These are phyloP conservation scores for Helminthosporium solani DNA, from an alignment of 2,329 filamentous ascomycete species.

Conservation along the genomic window DNA sequence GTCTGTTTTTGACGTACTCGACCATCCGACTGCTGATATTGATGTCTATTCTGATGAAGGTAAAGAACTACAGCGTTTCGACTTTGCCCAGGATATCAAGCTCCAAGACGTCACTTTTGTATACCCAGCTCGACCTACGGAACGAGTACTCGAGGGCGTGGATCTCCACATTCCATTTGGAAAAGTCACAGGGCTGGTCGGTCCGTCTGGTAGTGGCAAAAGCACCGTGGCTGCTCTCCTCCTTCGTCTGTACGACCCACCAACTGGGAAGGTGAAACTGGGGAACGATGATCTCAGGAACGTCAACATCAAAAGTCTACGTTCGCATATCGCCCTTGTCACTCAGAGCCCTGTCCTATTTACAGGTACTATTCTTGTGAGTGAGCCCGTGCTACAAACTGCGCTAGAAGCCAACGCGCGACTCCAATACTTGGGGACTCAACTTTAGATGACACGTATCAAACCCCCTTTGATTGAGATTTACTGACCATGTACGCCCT, in stretches of 20 bases:
- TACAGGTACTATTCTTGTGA: constrained; percentile 32
- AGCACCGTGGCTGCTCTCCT: constrained; percentile 48
- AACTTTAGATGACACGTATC: no score
- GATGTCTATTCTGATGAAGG: constrained; percentile 41
- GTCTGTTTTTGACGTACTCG: constrained; percentile 48
- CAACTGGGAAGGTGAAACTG: constrained; percentile 28
- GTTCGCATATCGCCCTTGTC: constrained; percentile 36
- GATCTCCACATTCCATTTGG: constrained; percentile 41
- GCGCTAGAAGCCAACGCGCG: no score
- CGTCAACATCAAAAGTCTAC: constrained; percentile 34
- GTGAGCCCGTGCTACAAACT: no score
- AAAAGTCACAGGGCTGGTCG: constrained; percentile 49
- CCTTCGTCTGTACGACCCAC: constrained; percentile 43
- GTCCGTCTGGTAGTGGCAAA: constrained; percentile 48
- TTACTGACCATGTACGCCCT: no score
- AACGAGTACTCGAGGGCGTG: constrained; percentile 43
- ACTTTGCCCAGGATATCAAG: constrained; percentile 34
- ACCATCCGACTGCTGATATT: constrained; percentile 42
- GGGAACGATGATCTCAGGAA: constrained; percentile 28
- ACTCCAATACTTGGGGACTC: no score
- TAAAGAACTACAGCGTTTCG: constrained; percentile 13
- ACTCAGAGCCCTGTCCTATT: constrained; percentile 38
- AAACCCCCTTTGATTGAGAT: no score
- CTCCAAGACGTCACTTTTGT: constrained; percentile 45
- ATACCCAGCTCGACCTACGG: constrained; percentile 47